Evolutionary conservation across 2,329 filamentous ascomycete genomes (phyloP), one percentile per base, ranked within the genome.

Genomic region (Apiospora pterosperma): DNA sequence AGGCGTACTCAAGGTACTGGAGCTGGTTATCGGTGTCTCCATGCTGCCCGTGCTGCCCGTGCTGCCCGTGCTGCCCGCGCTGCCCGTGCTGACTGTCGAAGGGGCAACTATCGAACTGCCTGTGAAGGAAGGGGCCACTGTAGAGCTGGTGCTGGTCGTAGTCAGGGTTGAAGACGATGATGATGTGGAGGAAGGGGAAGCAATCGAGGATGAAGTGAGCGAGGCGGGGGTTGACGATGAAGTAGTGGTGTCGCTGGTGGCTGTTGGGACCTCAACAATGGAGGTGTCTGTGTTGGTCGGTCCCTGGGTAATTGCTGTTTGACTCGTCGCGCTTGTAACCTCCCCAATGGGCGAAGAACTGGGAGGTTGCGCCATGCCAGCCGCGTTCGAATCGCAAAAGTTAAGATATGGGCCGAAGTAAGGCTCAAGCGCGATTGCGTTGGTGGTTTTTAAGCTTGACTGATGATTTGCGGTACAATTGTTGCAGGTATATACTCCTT

Each of bases 391-490:
- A 0, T 73, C 28, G 68, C 86, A 89, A 69, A 74, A 88, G 38
- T 73, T 68, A 36, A 84, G 6, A 63, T 76, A 87, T 68, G 85
- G 82, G 0, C 62, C 28, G 42, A 85, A 84, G 16, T 73, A 64
- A 0, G 76, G 72, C 0, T 70, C 65, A 1, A 83, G 66, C 65
- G 82, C 81, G 1, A 72, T 70, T 36, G 74, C 70, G 8, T 69
- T 67, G 0, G 74, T 72, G 1, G 74, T 44, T 64, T 76, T 77
- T 5, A 64, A 62, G 11, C 69, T 64, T 4, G 66, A 67, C 0
- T 63, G 65, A 42, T 79, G 69, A 0, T 21, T 66, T 0, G 21
- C 19, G 59, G 85, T 76, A 67, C 86, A 89, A 0, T 4, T 5
- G 0, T 70, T 28, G 73, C 87, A 90, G 0, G 63, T 52, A 0